Percentiles rank a stretch among this genome's conserved stretches.
phyloP scores from a whole-genome alignment of 495 filamentous ascomycete genomes.

The Pseudoneurospora amorphoporcata region DNA sequence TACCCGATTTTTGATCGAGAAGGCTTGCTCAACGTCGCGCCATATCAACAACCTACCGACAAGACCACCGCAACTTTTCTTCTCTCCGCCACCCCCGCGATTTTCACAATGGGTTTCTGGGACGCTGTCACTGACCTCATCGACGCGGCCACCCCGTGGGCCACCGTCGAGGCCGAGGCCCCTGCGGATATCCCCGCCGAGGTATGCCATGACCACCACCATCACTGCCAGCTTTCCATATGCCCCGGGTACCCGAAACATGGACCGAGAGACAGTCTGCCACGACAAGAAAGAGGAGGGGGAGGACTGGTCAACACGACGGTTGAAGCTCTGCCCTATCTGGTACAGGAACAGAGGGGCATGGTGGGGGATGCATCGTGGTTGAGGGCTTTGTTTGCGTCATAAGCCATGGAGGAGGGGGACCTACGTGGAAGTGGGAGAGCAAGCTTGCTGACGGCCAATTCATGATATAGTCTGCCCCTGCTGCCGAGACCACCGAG shows the following conservation, averaged over 20 bases:
- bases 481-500: slow-evolving; percentile 39
- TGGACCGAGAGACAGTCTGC: background rate
- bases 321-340: background rate
- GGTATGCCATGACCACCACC: background rate
- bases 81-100: background rate
- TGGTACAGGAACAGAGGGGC: slow-evolving; percentile 2
- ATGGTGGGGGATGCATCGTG: slow-evolving; percentile 12
- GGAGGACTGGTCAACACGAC: background rate
- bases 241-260: background rate
- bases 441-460: background rate
- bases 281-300: background rate
- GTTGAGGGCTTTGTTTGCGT: slow-evolving; percentile 2
- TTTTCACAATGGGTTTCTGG: slow-evolving; percentile 46
- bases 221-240: background rate
- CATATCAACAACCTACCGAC: slow-evolving; percentile 6
- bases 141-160: slow-evolving; percentile 46
- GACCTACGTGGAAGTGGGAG: background rate
- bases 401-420: background rate
- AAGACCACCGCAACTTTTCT: background rate
- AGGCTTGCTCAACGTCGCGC: slow-evolving; percentile 25
- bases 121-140: slow-evolving; percentile 43
- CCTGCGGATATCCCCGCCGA: slow-evolving; percentile 25
- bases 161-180: slow-evolving; percentile 45
- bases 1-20: slow-evolving; percentile 23
- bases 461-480: background rate